A percentile compares a stretch with the other conserved stretches of the same genome.
Conservation (phyloP, 352 stramenopile species). For the Globisporangium acanthophoron region DNA sequence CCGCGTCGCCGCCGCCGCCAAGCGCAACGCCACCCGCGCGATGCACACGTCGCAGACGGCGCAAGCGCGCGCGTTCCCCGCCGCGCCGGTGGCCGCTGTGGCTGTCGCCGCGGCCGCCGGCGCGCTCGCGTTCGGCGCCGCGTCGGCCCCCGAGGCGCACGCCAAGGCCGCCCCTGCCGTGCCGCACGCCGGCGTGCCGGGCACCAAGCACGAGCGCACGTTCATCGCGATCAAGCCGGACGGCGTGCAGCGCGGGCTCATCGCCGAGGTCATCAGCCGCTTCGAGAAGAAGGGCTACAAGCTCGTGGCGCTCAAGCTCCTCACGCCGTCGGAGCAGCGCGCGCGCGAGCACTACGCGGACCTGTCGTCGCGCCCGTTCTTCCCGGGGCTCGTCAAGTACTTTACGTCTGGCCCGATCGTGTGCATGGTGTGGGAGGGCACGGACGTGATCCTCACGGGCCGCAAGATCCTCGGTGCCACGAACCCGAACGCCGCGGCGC, state of each 20-base stretch:
- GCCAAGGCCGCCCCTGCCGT: conserved; percentile 37
- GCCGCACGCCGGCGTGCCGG: conserved; percentile 74
- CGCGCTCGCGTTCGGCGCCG: conserved; percentile 35
- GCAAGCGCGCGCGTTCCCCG: conserved; percentile 14
- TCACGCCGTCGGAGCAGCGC: conserved; percentile 89
- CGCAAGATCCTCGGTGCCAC: conserved; percentile 95
- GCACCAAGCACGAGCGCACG: conserved; percentile 91
- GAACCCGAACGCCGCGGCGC: conserved; percentile 92
- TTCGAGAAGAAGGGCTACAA: conserved; percentile 98
- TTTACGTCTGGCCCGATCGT: conserved; percentile 94
- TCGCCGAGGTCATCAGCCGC: conserved; percentile 92
- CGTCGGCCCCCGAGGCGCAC: conserved; percentile 32
- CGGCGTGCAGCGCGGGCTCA: conserved; percentile 90
- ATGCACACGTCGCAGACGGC: conserved; percentile 47
- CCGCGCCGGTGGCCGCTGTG: conserved; percentile 25
- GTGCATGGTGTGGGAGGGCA: conserved; percentile 93
- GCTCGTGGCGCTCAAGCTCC: conserved; percentile 92
- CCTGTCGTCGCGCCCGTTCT: conserved; percentile 90
- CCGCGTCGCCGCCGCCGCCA: conserved; percentile 57
- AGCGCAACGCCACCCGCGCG: conserved; percentile 44
- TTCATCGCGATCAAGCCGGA: conserved; percentile 96
- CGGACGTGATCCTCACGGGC: conserved; percentile 92
- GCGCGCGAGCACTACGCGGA: conserved; percentile 93
- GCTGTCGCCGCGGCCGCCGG: conserved; percentile 33
- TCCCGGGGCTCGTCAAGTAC: conserved; percentile 86